Evolutionary conservation across 169 alveolate genomes (phyloP), one percentile per base, ranked within the genome.

Genomic region (Eimeria nieschulzi): DNA sequence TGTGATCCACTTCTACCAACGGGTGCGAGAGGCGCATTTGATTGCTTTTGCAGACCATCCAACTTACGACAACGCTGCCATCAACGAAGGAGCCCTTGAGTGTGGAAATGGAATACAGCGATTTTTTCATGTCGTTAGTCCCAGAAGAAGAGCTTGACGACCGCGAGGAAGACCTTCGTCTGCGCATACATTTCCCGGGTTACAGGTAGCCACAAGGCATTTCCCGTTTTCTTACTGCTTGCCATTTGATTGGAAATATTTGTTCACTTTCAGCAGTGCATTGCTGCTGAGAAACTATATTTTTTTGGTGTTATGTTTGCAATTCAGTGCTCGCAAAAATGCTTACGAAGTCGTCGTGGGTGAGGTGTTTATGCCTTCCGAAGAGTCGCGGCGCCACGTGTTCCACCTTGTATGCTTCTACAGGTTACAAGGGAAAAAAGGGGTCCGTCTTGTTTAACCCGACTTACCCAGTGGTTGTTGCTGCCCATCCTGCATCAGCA

Each of bases 101-200:
- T 8, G 46, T 64, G 53, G 68, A 71, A 53, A 39, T 75, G 68
- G 68, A 21, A 2, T 72, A 80, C 53, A 68, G 39, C 25, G 26
- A n/a, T 7, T 87, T 87, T 64, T 87, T 33, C 25, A 86, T 87
- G 26, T 21, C 87, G 15, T 64, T 79, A 21, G 59, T 80, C 5
- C 26, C 46, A n/a, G 51, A 59, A 59, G 75, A 84, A n/a, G 92
- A 87, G 23, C 54, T 87, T 17, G 92, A 87, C 55, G 71, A 73
- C 21, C 21, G 92, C 56, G 92, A 87, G 75, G 92, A 87, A 54
- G 79, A 87, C 78, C 70, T 87, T n/a, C 9, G 64, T 9, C 63
- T 87, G 9, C 7, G 70, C 39, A 21, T 87, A 7, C 92, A 87
- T 25, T 13, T 87, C 64, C 78, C 82, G 39, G 33, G 19, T 8